Evolutionary conservation across 2,329 filamentous ascomycete genomes (phyloP).

Genomic region (Alternaria atra): DNA sequence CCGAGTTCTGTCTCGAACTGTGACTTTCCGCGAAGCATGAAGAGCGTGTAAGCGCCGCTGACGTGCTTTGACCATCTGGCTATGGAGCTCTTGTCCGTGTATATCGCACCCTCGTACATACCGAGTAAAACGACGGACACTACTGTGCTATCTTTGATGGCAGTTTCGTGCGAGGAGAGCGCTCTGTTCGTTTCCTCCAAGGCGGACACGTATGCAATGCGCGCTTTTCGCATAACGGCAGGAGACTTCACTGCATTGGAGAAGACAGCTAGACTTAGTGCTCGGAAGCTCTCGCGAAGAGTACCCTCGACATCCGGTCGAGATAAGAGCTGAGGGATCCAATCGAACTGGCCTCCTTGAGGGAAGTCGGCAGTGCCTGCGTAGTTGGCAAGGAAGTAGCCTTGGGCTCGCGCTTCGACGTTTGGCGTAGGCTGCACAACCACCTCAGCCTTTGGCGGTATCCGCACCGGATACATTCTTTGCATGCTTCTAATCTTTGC

Average conservation of each 20-base stretch:
- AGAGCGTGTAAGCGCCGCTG: conserved; percentile 42
- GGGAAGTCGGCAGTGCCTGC: conserved; percentile 33
- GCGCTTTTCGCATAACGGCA: conserved; percentile 35
- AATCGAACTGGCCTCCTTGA: conserved; percentile 41
- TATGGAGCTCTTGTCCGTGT: conserved; percentile 37
- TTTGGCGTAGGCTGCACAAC: conserved; percentile 26
- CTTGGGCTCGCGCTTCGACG: conserved; percentile 40
- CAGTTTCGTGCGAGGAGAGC: conserved; percentile 24
- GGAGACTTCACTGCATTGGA: conserved; percentile 36
- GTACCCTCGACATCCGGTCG: conserved; percentile 27
- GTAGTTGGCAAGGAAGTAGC: conserved; percentile 44
- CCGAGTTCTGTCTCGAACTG: conserved; percentile 33
- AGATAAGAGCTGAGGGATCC: conserved; percentile 32
- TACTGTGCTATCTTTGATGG: conserved; percentile 37
- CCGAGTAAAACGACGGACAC: conserved; percentile 45
- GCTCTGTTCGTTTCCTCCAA: conserved; percentile 37
- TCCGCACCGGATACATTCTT: not conserved
- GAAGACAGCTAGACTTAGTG: conserved; percentile 36
- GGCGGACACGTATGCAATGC: conserved; percentile 36
- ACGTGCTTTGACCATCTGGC: conserved; percentile 45
- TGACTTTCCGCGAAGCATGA: conserved; percentile 42
- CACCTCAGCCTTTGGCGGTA: conserved; percentile 24
- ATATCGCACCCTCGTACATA: conserved; percentile 46
- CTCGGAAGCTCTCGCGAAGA: conserved; percentile 33
- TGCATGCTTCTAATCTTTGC: not conserved